phyloP scores from a whole-genome alignment of 164 flowering plant species.

The Umbellularia californica region DNA sequence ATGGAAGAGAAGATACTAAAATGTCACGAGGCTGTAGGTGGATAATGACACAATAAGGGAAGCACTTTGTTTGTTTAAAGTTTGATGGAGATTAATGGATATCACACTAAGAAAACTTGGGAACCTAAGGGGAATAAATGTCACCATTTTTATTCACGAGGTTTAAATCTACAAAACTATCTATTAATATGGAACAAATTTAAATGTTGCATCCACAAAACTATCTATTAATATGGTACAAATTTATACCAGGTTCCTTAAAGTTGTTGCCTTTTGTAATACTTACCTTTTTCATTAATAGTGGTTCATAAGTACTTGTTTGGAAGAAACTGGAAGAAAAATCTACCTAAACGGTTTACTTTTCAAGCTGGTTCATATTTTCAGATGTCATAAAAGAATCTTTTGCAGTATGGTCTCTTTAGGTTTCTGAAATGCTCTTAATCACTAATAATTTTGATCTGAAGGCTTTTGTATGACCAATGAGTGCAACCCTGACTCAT shows the following conservation, averaged over 20 bases:
- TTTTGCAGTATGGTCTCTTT: not conserved
- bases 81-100: not conserved
- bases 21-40: not conserved
- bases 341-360: not conserved
- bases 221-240: not conserved
- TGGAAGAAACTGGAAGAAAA: not conserved
- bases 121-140: not conserved
- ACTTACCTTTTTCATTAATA: not conserved
- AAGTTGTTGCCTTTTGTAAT: not conserved
- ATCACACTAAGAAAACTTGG: not conserved
- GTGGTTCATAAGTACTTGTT: not conserved
- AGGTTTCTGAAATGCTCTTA: not conserved
- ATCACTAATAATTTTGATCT: not conserved
- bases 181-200: not conserved
- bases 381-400: not conserved
- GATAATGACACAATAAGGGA: not conserved
- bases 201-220: not conserved
- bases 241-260: not conserved
- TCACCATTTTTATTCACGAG: too few species aligned
- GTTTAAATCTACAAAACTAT: too few species aligned
- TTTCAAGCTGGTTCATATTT: not conserved
- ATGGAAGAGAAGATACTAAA: too few species aligned
- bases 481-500: not conserved
- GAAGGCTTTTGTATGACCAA: not conserved
- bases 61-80: not conserved